A percentile compares a stretch with the other conserved stretches of the same genome.
Conservation (phyloP, 2,329 filamentous ascomycete genomes). For the Beauveria sp. region DNA sequence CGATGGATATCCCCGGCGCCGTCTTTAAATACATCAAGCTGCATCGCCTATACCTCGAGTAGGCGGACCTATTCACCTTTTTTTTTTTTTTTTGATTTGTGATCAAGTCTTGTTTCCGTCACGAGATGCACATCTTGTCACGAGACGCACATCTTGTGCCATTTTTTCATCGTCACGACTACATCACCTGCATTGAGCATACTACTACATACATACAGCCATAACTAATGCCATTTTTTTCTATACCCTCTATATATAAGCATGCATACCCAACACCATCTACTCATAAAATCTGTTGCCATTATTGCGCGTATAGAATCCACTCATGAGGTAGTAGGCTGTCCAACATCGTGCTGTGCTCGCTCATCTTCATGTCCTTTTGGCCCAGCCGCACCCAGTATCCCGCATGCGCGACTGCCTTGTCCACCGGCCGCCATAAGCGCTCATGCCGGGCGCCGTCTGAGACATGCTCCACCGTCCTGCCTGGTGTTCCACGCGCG, state of each 20-base stretch:
- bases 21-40: slow-evolving; percentile 70
- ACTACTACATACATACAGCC: background rate
- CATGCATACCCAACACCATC: background rate
- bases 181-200: background rate
- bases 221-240: slow-evolving; percentile 4
- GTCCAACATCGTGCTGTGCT: background rate
- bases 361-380: slow-evolving; percentile 13
- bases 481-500: slow-evolving; percentile 10
- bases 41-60: slow-evolving; percentile 49
- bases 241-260: slow-evolving; percentile 7
- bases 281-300: background rate
- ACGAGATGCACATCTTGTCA: background rate
- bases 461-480: slow-evolving; percentile 15
- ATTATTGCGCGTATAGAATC: slow-evolving; percentile 10
- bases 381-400: slow-evolving; percentile 22
- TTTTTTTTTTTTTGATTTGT: background rate
- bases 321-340: background rate
- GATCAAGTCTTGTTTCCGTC: background rate
- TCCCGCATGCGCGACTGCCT: slow-evolving; percentile 13
- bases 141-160: background rate
- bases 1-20: slow-evolving; percentile 63
- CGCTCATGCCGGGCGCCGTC: slow-evolving; percentile 14
- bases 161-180: background rate
- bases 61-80: background rate
- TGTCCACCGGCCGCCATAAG: slow-evolving; percentile 16